phyloP scores from a whole-genome alignment of 1,284 basidiomycete species.

The Porogramme epimiltina region DNA sequence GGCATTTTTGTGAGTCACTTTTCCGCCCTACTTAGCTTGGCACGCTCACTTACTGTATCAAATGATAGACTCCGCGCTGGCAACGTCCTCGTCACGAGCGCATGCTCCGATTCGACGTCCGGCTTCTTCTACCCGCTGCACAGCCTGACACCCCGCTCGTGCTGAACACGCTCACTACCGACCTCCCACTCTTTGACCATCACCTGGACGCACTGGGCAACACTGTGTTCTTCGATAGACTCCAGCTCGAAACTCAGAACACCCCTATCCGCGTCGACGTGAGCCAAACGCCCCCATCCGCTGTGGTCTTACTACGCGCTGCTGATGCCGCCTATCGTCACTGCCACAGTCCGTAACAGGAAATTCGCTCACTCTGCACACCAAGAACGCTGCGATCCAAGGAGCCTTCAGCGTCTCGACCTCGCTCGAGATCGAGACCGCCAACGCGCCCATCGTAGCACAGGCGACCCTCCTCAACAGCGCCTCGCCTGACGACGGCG shows the following conservation, averaged over 20 bases:
- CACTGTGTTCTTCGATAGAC: conserved; percentile 20
- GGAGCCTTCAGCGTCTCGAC: conserved; percentile 3
- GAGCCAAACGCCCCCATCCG: background rate
- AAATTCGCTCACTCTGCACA: background rate
- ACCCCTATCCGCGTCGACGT: conserved; percentile 21
- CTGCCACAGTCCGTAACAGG: conserved; percentile 16
- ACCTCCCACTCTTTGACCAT: conserved; percentile 24
- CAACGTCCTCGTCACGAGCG: conserved; percentile 9
- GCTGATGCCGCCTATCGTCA: background rate
- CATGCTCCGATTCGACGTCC: conserved; percentile 18
- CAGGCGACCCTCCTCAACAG: background rate
- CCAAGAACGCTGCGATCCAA: conserved; percentile 1
- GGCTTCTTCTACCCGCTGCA: conserved; percentile 22
- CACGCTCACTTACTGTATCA: background rate
- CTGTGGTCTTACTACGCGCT: background rate
- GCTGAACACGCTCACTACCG: conserved; percentile 24
- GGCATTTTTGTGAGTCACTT: conserved; percentile 32
- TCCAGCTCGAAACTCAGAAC: conserved; percentile 21
- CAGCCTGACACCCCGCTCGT: conserved; percentile 1
- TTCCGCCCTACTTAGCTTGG: background rate
- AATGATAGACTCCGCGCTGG: conserved; percentile 18
- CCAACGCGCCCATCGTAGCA: conserved; percentile 3
- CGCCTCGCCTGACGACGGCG: background rate
- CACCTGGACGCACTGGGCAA: conserved; percentile 20
- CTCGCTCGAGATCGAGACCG: conserved; percentile 1